phyloP scores from a whole-genome alignment of 345 rosid genomes.

The Trapa bicornis region DNA sequence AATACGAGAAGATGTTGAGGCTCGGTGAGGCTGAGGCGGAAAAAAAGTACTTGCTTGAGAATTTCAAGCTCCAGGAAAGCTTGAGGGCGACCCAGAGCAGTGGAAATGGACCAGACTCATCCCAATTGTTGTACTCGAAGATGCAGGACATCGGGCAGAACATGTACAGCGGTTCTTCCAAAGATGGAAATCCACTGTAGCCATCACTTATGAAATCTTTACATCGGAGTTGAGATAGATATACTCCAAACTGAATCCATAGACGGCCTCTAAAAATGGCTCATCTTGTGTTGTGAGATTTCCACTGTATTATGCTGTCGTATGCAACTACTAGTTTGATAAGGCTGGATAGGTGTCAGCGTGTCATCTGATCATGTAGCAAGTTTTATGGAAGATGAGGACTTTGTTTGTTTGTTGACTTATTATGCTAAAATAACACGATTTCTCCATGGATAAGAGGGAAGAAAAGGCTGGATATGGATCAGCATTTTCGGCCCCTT shows the following conservation, averaged over 20 bases:
- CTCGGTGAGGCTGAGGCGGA: conserved; percentile 97
- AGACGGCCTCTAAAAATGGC: not conserved
- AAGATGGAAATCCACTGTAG: conserved; percentile 42
- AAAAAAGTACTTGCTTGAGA: conserved; percentile 84
- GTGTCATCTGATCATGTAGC: not conserved
- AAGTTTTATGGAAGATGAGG: not conserved
- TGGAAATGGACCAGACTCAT: conserved; percentile 50
- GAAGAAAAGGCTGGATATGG: not conserved
- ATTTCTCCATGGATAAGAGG: not conserved
- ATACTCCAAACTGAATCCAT: not conserved
- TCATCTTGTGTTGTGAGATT: not conserved
- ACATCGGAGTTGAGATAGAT: not conserved
- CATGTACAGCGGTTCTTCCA: conserved; percentile 31
- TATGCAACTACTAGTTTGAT: not conserved
- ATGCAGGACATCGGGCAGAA: conserved; percentile 51
- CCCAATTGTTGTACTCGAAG: conserved; percentile 59
- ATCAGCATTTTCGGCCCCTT: no score
- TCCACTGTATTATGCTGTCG: not conserved
- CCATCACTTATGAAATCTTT: conserved; percentile 13
- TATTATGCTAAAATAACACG: not conserved
- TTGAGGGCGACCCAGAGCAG: conserved; percentile 43
- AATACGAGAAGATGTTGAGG: conserved; percentile 10
- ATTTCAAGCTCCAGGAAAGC: conserved; percentile 83
- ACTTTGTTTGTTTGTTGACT: not conserved
- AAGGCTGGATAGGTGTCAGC: not conserved